Conservation (phyloP, 2,329 filamentous ascomycete genomes). For the Diplodia seriata region DNA sequence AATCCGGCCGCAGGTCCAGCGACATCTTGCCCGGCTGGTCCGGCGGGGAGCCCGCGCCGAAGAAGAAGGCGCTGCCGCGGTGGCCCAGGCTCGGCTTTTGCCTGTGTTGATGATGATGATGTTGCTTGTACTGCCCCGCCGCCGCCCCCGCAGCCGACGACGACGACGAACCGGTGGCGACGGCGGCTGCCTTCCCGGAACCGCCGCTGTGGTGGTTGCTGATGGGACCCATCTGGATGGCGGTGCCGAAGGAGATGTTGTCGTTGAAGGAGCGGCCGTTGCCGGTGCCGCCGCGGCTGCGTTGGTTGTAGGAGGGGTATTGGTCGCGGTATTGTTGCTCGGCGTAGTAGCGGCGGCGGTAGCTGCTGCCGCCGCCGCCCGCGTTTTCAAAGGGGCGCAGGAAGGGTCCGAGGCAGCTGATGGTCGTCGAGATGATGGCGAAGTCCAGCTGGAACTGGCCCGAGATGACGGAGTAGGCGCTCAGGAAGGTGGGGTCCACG, state of each 20-base stretch:
- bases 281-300: not conserved
- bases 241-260: slow-evolving; percentile 8
- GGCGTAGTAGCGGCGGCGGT: slow-evolving; percentile 33
- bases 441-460: slow-evolving; percentile 48
- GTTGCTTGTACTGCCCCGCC: not conserved
- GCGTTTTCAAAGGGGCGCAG: slow-evolving; percentile 44
- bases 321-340: slow-evolving; percentile 27
- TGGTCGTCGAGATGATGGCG: slow-evolving; percentile 44
- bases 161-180: no score
- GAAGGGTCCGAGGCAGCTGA: slow-evolving; percentile 44
- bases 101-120: slow-evolving; percentile 17
- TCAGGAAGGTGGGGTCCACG: slow-evolving; percentile 36
- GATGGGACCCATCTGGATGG: slow-evolving; percentile 13
- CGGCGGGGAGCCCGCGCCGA: not conserved
- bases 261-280: slow-evolving; percentile 22
- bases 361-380: slow-evolving; percentile 7
- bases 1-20: slow-evolving; percentile 39
- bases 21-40: not conserved
- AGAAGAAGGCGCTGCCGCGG: not conserved
- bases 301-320: slow-evolving; percentile 5
- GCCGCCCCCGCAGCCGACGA: no score
- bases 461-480: slow-evolving; percentile 40
- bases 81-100: slow-evolving; percentile 4
- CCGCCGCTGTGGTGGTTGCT: not conserved
- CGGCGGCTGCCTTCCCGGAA: not conserved